These are phyloP conservation scores for Simplicillium aogashimaense DNA, from an alignment of 2,329 filamentous ascomycete species.

Conservation along the genomic window DNA sequence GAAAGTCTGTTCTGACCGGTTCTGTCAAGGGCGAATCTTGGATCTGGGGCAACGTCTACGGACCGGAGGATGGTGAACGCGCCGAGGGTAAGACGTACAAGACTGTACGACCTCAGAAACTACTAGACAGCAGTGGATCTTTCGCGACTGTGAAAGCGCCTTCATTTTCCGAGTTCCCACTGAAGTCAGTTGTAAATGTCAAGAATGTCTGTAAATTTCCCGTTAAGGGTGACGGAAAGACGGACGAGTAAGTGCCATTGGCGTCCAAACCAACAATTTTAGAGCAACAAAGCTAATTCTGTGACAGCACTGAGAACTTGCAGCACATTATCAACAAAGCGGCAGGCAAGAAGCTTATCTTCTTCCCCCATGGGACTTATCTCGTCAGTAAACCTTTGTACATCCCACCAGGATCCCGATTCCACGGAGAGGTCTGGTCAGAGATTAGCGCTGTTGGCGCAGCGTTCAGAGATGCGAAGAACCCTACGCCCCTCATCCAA, in stretches of 20 bases:
- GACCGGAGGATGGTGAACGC: slow-evolving; percentile 5
- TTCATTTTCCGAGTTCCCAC: slow-evolving; percentile 26
- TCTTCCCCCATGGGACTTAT: slow-evolving; percentile 33
- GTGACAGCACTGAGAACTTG: slow-evolving; percentile 7
- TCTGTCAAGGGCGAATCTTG: slow-evolving; percentile 8
- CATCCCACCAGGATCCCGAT: slow-evolving; percentile 15
- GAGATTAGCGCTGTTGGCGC: slow-evolving; percentile 29
- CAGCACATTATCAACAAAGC: slow-evolving; percentile 9
- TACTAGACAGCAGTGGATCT: slow-evolving; percentile 6
- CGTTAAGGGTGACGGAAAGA: slow-evolving; percentile 30
- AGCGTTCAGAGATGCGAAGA: slow-evolving; percentile 30
- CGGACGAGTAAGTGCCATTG: slow-evolving; percentile 19
- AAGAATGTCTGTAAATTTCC: slow-evolving; percentile 27
- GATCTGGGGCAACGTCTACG: slow-evolving; percentile 11
- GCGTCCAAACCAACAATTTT: slow-evolving; percentile 21
- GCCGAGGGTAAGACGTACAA: slow-evolving; percentile 9
- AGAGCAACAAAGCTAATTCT: slow-evolving; percentile 11
- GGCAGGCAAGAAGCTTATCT: slow-evolving; percentile 25
- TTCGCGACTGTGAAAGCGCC: slow-evolving; percentile 7
- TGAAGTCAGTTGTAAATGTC: slow-evolving; percentile 32
- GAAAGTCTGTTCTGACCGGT: slow-evolving; percentile 8
- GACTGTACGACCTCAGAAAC: slow-evolving; percentile 3
- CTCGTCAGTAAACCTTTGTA: slow-evolving; percentile 45
- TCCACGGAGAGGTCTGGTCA: slow-evolving; percentile 10
- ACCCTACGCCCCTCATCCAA: slow-evolving; percentile 34